Evolutionary conservation across 2,329 filamentous ascomycete genomes (phyloP).

Genomic region (Stagonosporopsis rhizophila): DNA sequence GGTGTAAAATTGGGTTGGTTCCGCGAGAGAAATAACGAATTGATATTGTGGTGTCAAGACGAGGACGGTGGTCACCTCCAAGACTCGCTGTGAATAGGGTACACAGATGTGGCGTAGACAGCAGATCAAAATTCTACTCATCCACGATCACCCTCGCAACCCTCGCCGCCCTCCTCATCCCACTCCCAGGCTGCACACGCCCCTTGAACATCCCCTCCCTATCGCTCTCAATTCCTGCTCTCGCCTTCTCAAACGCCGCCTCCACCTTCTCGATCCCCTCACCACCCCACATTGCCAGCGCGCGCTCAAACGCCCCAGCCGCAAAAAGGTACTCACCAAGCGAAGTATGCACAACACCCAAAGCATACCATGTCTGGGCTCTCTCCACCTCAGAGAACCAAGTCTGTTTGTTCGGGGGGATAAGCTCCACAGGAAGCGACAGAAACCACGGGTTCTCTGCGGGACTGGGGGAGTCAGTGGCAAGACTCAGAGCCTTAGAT

Average conservation of each 20-base stretch:
- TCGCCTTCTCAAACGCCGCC: slow-evolving; percentile 35
- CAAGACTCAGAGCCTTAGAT: slow-evolving; percentile 35
- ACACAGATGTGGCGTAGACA: neutral
- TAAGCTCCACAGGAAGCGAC: slow-evolving; percentile 39
- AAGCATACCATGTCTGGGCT: slow-evolving; percentile 39
- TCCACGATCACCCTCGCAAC: slow-evolving; percentile 13
- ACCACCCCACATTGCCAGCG: slow-evolving; percentile 26
- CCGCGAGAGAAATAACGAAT: neutral
- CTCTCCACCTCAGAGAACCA: slow-evolving; percentile 41
- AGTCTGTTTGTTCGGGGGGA: slow-evolving; percentile 39
- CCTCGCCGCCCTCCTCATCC: slow-evolving; percentile 32
- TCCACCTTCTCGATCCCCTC: slow-evolving; percentile 27
- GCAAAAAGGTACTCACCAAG: slow-evolving; percentile 44
- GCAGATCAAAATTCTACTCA: neutral
- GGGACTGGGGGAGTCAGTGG: slow-evolving; percentile 38
- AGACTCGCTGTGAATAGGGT: too few species aligned
- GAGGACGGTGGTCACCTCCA: too few species aligned
- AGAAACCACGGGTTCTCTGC: slow-evolving; percentile 40
- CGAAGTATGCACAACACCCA: slow-evolving; percentile 37
- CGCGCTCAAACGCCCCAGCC: slow-evolving; percentile 44
- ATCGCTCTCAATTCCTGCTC: slow-evolving; percentile 39
- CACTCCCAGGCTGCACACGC: slow-evolving; percentile 32
- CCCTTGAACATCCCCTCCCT: slow-evolving; percentile 36
- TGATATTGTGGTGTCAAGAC: neutral
- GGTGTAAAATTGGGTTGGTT: slow-evolving; percentile 27